Evolutionary conservation across 2,329 filamentous ascomycete genomes (phyloP), one percentile per base, ranked within the genome.

Genomic region (Cytospora piceicola): DNA sequence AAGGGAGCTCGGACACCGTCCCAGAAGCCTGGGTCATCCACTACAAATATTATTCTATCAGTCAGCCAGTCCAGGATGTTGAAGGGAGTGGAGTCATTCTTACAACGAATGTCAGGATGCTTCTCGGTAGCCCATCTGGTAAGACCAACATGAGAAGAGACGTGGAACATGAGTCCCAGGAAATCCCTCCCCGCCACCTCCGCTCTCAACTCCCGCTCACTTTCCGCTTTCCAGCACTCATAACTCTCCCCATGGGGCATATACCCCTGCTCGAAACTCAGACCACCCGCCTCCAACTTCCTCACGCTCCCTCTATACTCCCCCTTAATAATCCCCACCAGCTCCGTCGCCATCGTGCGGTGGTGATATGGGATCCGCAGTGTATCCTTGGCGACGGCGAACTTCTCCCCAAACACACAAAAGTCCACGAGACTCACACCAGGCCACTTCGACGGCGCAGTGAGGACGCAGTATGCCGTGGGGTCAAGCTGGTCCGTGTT

Each of bases 401-500:
- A 89, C 53, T 86, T 81, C 0, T 87, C 86, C 1, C 85, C 85
- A 74, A 90, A 88, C 72, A 87, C 84, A 69, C 88, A 82, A 69
- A 89, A 88, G 74, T 89, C 87, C 0, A 83, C 84, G 4, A 84
- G 76, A 12, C 84, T 81, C 0, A 85, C 84, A 9, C 83, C 82
- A 0, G 81, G 78, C 64, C 80, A 79, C 42, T 77, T 81, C 36
- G 83, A 85, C 59, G 81, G 84, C 15, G 84, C 84, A 1, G 85
- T 88, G 7, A 88, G 77, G 6, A 89, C 86, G 0, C 83, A 86
- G 75, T 83, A 88, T 67, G 88, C 82, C 46, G 81, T 85, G 0
- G 87, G 87, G 68, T 89, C 87, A 0, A 85, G 85, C 70, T 89
- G 87, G 73, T 89, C 86, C 71, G 81, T 83, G 14, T 83, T 84